Evolutionary conservation across 139 green algal genomes (phyloP), one percentile per base, ranked within the genome.

Genomic region (Dunaliella primolecta): DNA sequence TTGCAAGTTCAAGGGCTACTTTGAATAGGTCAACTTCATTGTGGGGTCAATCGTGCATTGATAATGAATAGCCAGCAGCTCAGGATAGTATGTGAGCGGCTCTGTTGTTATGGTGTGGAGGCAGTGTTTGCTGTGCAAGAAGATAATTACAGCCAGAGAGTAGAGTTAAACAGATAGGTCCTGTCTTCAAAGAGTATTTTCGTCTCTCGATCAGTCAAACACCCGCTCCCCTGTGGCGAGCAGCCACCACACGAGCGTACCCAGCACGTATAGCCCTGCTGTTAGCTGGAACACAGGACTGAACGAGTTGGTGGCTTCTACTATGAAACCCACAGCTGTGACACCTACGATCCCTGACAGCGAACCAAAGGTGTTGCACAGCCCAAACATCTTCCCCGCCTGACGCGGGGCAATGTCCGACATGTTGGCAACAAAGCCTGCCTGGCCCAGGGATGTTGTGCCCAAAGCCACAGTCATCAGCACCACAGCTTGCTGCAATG

Each of bases 281-380:
- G 94, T 98, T 0, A 95, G 64, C 57, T 92, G 87, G 88, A 98
- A 98, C 27, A 98, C 91, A 2, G 89, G 83, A 55, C 84, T 83
- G 72, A 97, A 98, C 3, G 90, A 94, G 15, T 90, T 88, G 0
- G 94, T 97, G 1, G 57, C 82, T 83, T 98, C 93, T 32, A 85
- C 89, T 32, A 98, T 87, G 46, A 96, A 93, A 2, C 95, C 95
- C 3, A 95, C 92, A 38, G 90, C 85, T 32, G 91, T 89, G 1
- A 95, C 92, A 3, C 93, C 95, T 31, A 94, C 32, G 37, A 97
- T 95, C 38, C 95, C 95, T 15, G 92, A 90, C 30, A 95, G 77
- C 31, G 89, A 94, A 3, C 94, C 95, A 91, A 96, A 97, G 0
- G 95, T 98, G 90, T 98, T 98, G 88, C 93, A 96, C 23, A 97